phyloP scores from a whole-genome alignment of 768 basidiomycete genomes.

The Fomitopsis serialis region DNA sequence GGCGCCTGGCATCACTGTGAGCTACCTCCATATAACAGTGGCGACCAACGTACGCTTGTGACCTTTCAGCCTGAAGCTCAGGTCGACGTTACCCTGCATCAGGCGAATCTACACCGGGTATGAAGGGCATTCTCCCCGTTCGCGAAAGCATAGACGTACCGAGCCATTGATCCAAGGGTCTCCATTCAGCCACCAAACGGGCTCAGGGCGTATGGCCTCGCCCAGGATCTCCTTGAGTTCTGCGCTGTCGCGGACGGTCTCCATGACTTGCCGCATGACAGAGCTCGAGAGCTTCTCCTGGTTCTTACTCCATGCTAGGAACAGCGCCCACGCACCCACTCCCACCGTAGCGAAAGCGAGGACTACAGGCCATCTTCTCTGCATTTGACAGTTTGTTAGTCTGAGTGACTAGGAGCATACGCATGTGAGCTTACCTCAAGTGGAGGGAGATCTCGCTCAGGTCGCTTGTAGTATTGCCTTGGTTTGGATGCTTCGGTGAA shows the following conservation, averaged over 20 bases:
- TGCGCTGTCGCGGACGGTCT: constrained; percentile 47
- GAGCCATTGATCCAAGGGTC: constrained; percentile 66
- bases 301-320: constrained; percentile 67
- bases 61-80: constrained; percentile 72
- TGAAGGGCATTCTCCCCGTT: background rate
- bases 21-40: background rate
- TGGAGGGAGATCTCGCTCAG: constrained; percentile 38
- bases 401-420: background rate
- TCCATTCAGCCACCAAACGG: constrained; percentile 73
- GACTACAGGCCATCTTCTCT: constrained; percentile 53
- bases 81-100: constrained; percentile 70
- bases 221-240: constrained; percentile 52
- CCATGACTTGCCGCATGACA: constrained; percentile 61
- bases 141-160: constrained; percentile 36
- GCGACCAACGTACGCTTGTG: constrained; percentile 45
- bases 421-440: constrained; percentile 27
- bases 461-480: constrained; percentile 38
- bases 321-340: constrained; percentile 58
- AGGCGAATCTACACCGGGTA: constrained; percentile 53
- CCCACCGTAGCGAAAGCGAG: constrained; percentile 47
- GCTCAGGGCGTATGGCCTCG: constrained; percentile 58
- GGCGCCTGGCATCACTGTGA: constrained; percentile 35
- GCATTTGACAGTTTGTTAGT: background rate
- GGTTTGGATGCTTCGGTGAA: constrained; percentile 42
- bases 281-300: constrained; percentile 76